Evolutionary conservation across 306 rosid species (phyloP), one percentile per base, ranked within the genome.

Genomic region (Fragaria vesca): DNA sequence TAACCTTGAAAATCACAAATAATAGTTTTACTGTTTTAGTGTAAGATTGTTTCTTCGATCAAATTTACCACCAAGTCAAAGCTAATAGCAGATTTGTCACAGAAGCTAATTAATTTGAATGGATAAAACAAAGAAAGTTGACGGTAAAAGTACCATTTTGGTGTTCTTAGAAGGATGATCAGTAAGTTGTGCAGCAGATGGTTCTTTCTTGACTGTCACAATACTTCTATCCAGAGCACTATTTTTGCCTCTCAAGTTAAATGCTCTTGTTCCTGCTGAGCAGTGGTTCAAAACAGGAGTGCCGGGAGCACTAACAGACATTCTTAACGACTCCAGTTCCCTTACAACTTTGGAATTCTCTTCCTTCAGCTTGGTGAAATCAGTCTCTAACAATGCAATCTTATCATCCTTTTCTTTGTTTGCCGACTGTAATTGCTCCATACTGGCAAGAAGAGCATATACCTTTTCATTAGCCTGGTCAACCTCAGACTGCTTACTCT

Each of bases 351-450:
- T 84, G 1, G 63, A 82, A 77, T 78, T 74, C 81, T 91, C 93
- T 42, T 79, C 86, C 69, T 80, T 96, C 70, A 91, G 85, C 75
- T 80, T 88, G 69, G 73, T 87, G 28, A 87, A 80, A 50, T 90
- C 96, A 34, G 81, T 77, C 72, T 86, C 93, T 42, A 96, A 82
- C 68, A 43, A 73, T 54, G 77, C 78, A 77, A 90, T 86, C 66
- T 62, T 83, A 61, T 81, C 88, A 79, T 93, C 97, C 79, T 91
- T 96, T 51, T 86, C 85, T 28, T 2, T 69, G 73, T 83, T 88
- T 26, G 84, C 85, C 46, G 90, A 91, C 81, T 89, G 86, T 47
- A 91, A 84, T 57, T 82, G 88, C 79, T 92, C 97, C 92, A 83
- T 75, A 30, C 83, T 67, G 51, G 89, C 87, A 60, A 89, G 80